A percentile compares a stretch with the other conserved stretches of the same genome.
These are phyloP conservation scores for Lenwebbia sp. DNA, from an alignment of 345 rosid species.

Conservation along the genomic window DNA sequence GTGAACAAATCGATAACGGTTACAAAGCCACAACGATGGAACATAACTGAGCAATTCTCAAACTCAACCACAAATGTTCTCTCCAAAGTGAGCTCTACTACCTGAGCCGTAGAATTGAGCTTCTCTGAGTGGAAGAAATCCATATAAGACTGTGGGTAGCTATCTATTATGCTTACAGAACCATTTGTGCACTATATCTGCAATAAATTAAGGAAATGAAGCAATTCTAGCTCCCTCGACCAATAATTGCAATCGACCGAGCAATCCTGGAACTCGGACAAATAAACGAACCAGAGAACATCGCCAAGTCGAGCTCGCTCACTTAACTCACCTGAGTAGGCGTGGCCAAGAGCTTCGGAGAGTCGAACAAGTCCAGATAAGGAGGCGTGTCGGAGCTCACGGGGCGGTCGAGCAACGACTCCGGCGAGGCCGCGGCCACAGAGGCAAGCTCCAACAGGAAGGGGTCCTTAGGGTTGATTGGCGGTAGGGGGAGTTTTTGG, in stretches of 20 bases:
- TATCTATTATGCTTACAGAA: not conserved
- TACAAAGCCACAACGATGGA: not conserved
- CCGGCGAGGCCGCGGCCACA: constrained; percentile 50
- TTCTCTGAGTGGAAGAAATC: not conserved
- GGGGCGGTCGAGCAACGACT: constrained; percentile 34
- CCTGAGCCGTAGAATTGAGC: not conserved
- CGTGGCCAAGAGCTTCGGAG: constrained; percentile 72
- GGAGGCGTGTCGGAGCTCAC: constrained; percentile 46
- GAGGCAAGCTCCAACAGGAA: constrained; percentile 55
- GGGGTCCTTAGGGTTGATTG: constrained; percentile 69
- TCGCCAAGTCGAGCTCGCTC: not conserved
- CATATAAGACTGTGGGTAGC: not conserved
- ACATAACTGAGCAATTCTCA: not conserved
- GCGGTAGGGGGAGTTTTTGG: constrained; percentile 61
- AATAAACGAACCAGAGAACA: not conserved
- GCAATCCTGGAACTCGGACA: not conserved
- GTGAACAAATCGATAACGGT: not conserved
- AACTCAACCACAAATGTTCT: not conserved
- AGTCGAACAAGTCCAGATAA: constrained; percentile 58
- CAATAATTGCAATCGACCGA: not conserved
- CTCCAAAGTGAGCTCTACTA: not conserved
- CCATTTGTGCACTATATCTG: too few relatives aligned
- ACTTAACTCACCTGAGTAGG: constrained; percentile 46
- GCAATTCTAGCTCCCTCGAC: not conserved
- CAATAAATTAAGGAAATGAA: not conserved